Evolutionary conservation across 257 asterid genomes (phyloP), one percentile per base, ranked within the genome.

Genomic region (Leonotis leonurus): DNA sequence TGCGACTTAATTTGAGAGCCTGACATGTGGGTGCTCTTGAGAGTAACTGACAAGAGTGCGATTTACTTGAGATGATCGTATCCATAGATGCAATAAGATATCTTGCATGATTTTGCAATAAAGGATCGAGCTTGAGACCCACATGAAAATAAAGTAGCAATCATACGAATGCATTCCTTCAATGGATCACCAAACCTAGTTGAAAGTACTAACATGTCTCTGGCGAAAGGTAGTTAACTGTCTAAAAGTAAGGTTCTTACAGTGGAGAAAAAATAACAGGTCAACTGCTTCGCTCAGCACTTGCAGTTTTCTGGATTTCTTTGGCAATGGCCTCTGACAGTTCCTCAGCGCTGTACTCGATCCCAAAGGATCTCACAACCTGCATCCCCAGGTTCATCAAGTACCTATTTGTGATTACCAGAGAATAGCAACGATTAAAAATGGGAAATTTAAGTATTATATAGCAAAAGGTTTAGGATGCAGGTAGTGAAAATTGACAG

Each of bases 311-410:
- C 64, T 71, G 78, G 70, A 82, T 66, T 81, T 83, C 95, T 58
- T 77, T 80, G 64, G 73, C 63, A 49, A 89, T 72, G 21, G 83
- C 91, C 24, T 82, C 82, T 0, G 84, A 79, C 60, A 93, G 77
- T 53, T 87, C 88, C 64, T 80, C 88, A 0, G 90, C 78, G 6
- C 46, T 78, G 50, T 93, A 89, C 57, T 93, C 99, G 54, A 76
- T 78, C 35, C 99, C 96, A 20, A 83, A 87, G 72, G 90, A 89
- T 77, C 86, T 80, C 56, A 75, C 72, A n/a, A 89, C 94, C 82
- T 71, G 76, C 96, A 87, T 89, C 54, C 74, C 78, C 6, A 92
- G 99, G 80, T 78, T 85, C 55, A 93, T 29, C 84, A 93, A 72
- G 58, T 93, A 93, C 96, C 99, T 93, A 77, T 54, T 70, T 3